Evolutionary conservation across 2,329 filamentous ascomycete species (phyloP).

Genomic region (Curvularia verruculosa): DNA sequence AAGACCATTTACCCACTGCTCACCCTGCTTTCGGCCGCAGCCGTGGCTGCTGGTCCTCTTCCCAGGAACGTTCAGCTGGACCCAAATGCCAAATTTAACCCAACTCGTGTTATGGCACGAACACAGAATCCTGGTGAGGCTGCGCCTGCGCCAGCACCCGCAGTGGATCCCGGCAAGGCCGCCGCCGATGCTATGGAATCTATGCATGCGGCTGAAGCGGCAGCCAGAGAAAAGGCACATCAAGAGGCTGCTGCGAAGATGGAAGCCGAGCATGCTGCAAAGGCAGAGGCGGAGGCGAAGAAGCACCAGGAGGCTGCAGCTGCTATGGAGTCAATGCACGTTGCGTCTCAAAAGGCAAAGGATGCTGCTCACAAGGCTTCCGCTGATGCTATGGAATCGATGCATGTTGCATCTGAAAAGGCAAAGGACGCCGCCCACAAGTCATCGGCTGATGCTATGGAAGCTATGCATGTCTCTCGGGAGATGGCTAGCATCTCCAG

Average conservation of each 20-base stretch:
- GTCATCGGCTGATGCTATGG: conserved; percentile 19
- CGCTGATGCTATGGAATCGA: conserved; percentile 11
- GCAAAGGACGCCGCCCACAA: conserved; percentile 19
- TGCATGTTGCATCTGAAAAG: conserved; percentile 11
- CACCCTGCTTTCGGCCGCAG: conserved; percentile 26
- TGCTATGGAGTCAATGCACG: conserved; percentile 23
- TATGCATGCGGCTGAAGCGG: conserved; percentile 19
- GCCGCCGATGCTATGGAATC: conserved; percentile 16
- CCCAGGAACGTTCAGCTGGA: conserved; percentile 12
- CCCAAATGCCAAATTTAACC: conserved; percentile 11
- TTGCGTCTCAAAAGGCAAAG: conserved; percentile 21
- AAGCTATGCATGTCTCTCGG: conserved; percentile 23
- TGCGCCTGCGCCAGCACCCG: conserved; percentile 18
- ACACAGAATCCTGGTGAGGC: conserved; percentile 19
- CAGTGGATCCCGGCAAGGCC: conserved; percentile 14
- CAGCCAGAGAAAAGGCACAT: conserved; percentile 18
- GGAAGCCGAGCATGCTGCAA: conserved; percentile 28
- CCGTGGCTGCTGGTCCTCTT: conserved; percentile 31
- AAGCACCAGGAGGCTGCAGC: conserved; percentile 25
- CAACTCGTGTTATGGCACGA: conserved; percentile 15
- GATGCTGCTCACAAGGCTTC: conserved; percentile 20
- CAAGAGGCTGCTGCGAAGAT: conserved; percentile 26
- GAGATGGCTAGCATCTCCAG: conserved; percentile 15
- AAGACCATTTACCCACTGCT: conserved; percentile 35
- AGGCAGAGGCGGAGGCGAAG: conserved; percentile 27